phyloP scores from a whole-genome alignment of 371 early-diverging fungal species.

The Mucor velutinosus region DNA sequence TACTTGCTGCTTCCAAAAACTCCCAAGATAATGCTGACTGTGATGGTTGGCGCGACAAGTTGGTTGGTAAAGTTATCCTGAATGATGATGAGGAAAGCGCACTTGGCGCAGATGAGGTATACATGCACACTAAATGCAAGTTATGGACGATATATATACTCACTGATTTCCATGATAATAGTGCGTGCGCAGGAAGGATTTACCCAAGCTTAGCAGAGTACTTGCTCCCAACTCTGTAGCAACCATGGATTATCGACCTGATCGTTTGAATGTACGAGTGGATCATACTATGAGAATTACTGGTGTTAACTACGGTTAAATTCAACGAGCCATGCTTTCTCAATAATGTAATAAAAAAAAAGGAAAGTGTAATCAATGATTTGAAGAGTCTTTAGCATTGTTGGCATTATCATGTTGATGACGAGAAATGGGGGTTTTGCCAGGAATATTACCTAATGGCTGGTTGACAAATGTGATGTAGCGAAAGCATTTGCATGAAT shows the following conservation, averaged over 20 bases:
- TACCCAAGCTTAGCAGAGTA: slow-evolving; percentile 34
- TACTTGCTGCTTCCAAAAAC: slow-evolving; percentile 1
- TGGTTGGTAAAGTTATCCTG: slow-evolving; percentile 41
- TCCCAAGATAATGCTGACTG: slow-evolving; percentile 15
- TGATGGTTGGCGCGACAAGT: slow-evolving; percentile 36
- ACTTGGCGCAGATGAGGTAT: slow-evolving; percentile 35
- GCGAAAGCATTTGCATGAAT: not conserved
- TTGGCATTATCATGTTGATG: not conserved
- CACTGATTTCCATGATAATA: not conserved
- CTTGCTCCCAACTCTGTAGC: slow-evolving; percentile 25
- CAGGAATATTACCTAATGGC: too few relatives aligned
- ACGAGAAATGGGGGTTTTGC: too few relatives aligned
- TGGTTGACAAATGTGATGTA: not conserved
- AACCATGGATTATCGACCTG: slow-evolving; percentile 45
- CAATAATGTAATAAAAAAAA: not conserved
- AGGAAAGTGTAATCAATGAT: not conserved
- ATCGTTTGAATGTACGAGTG: slow-evolving; percentile 41
- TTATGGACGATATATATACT: too few relatives aligned
- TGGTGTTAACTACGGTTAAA: slow-evolving; percentile 40
- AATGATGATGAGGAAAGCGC: slow-evolving; percentile 27
- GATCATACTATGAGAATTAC: slow-evolving; percentile 29
- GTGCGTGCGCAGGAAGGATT: slow-evolving; percentile 36
- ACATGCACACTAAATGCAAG: not conserved
- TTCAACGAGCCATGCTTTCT: not conserved
- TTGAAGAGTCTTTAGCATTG: not conserved